These are phyloP conservation scores for Monosporascus sp. DNA, from an alignment of 2,329 filamentous ascomycete species.

Conservation along the genomic window DNA sequence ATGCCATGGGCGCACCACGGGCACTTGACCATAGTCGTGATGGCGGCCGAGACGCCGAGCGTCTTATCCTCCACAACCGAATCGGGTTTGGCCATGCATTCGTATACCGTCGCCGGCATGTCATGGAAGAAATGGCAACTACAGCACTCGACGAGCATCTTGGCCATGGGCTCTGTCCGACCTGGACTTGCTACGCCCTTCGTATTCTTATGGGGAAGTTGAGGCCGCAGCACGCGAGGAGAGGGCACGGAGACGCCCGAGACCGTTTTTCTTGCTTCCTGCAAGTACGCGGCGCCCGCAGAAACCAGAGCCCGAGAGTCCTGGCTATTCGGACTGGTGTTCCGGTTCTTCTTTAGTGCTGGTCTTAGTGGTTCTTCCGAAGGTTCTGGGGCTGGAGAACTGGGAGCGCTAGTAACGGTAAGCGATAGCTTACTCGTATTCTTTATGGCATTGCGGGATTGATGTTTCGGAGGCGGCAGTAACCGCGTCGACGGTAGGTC, in stretches of 20 bases:
- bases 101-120: conserved; percentile 60
- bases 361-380: conserved; percentile 20
- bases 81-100: conserved; percentile 58
- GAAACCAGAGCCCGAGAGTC: conserved; percentile 18
- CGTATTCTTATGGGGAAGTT: conserved; percentile 20
- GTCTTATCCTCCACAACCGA: conserved; percentile 46
- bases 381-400: conserved; percentile 22
- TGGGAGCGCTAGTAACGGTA: conserved; percentile 20
- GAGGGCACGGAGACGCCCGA: conserved; percentile 18
- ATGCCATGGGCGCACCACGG: conserved; percentile 71
- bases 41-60: conserved; percentile 49
- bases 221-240: conserved; percentile 21
- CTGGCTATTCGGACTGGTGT: conserved; percentile 17
- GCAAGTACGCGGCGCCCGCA: conserved; percentile 28
- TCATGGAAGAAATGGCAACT: conserved; percentile 61
- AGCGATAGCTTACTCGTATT: conserved; percentile 10
- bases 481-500: conserved; percentile 28
- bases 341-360: conserved; percentile 21
- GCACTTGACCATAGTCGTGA: conserved; percentile 60
- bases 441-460: conserved; percentile 29
- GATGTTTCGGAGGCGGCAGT: conserved; percentile 34
- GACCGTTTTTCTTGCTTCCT: conserved; percentile 30
- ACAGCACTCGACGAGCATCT: conserved; percentile 64
- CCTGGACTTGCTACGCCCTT: conserved; percentile 11
- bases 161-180: conserved; percentile 43